Evolutionary conservation across 352 stramenopile species (phyloP).

Genomic region (Halophytophthora polymorphica): DNA sequence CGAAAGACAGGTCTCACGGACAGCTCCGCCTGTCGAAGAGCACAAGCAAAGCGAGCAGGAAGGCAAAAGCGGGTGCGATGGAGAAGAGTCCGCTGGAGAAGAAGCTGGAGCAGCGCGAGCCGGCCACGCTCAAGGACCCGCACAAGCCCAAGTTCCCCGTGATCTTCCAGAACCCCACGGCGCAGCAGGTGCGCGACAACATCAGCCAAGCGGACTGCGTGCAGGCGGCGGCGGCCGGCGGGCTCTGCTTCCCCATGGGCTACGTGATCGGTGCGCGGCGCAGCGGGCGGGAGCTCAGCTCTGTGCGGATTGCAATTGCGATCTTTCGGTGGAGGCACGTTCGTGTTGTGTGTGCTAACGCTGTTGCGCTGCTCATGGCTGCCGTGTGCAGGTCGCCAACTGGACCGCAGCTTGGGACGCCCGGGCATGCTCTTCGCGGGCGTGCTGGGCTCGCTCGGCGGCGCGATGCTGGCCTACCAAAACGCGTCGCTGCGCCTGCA

Average conservation of each 20-base stretch:
- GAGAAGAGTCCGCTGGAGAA: constrained; percentile 14
- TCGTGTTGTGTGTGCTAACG: background rate
- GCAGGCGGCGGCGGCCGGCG: constrained; percentile 41
- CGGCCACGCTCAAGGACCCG: constrained; percentile 52
- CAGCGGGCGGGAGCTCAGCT: background rate
- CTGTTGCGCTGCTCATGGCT: constrained; percentile 7
- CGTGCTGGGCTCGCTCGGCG: constrained; percentile 56
- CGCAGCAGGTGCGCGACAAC: constrained; percentile 56
- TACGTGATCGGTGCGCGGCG: constrained; percentile 74
- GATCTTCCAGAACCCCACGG: constrained; percentile 57
- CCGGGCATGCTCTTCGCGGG: constrained; percentile 77
- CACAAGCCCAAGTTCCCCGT: constrained; percentile 66
- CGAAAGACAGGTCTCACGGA: too few species aligned
- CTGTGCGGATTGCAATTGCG: constrained; percentile 1
- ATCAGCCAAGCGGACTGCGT: constrained; percentile 43
- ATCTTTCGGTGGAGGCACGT: background rate
- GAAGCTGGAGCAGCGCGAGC: constrained; percentile 25
- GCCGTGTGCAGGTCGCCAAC: constrained; percentile 38
- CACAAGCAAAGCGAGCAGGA: background rate
- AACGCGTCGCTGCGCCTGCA: constrained; percentile 78
- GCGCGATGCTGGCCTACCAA: constrained; percentile 67
- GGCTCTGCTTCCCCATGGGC: constrained; percentile 58
- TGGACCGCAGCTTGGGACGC: constrained; percentile 57
- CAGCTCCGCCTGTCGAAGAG: too few species aligned
- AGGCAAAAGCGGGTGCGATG: constrained; percentile 1